Conservation (phyloP, 108 stramenopile genomes). For the Cyclotella cryptica region DNA sequence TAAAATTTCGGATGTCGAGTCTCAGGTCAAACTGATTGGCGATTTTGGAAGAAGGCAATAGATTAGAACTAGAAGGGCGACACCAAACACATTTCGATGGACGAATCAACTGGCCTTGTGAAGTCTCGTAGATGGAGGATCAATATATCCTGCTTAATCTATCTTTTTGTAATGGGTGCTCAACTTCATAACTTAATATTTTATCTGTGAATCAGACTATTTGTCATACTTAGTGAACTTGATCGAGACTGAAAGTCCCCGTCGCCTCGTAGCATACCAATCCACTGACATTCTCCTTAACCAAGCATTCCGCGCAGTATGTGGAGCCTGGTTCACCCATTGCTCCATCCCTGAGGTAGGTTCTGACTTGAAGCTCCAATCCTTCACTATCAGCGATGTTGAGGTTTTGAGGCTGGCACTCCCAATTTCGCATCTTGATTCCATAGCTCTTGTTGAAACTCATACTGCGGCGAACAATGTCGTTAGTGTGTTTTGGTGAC, state of each 20-base stretch:
- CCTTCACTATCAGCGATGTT: conserved; percentile 30
- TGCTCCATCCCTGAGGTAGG: conserved; percentile 26
- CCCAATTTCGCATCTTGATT: conserved; percentile 25
- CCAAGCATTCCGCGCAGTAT: conserved; percentile 21
- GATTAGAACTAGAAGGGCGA: too few relatives aligned
- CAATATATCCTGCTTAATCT: too few relatives aligned
- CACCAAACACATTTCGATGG: too few relatives aligned
- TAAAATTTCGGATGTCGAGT: too few relatives aligned
- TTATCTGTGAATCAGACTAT: too few relatives aligned
- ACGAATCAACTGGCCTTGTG: too few relatives aligned
- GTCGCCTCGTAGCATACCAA: conserved; percentile 26
- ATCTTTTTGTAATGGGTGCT: too few relatives aligned
- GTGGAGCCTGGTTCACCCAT: conserved; percentile 30
- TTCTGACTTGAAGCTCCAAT: conserved; percentile 28
- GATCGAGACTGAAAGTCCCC: conserved; percentile 16
- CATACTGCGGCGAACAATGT: not conserved
- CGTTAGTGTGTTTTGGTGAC: not conserved
- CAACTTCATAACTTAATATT: too few relatives aligned
- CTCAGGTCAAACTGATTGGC: too few relatives aligned
- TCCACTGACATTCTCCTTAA: conserved; percentile 16
- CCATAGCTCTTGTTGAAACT: conserved; percentile 4
- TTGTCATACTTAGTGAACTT: not conserved
- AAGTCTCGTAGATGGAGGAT: too few relatives aligned
- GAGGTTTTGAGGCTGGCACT: conserved; percentile 31
- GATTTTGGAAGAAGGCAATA: too few relatives aligned